Evolutionary conservation across 805 yeast genomes (phyloP).

Genomic region (Starmerella lactis-condensi): DNA sequence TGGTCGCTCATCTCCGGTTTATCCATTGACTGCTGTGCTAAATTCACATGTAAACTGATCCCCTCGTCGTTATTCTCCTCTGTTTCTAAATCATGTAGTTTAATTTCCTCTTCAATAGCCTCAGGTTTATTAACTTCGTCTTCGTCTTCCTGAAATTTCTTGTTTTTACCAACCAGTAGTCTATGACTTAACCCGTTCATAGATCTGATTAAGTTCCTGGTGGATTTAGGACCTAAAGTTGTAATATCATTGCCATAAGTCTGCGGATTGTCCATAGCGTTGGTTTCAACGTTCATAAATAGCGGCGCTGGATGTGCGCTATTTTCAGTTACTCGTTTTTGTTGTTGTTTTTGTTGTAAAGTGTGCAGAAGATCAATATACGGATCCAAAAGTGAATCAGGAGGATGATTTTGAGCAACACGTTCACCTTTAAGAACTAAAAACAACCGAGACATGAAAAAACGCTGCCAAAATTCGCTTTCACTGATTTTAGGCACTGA

Average conservation of each 20-base stretch:
- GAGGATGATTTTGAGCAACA: conserved; percentile 53
- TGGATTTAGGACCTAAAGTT: conserved; percentile 32
- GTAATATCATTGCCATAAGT: conserved; percentile 50
- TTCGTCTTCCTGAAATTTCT: conserved; percentile 20
- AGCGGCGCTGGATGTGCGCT: conserved; percentile 32
- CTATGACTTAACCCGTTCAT: conserved; percentile 77
- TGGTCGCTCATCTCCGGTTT: not conserved
- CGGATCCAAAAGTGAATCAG: conserved; percentile 70
- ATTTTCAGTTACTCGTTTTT: conserved; percentile 9
- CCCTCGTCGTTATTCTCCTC: conserved; percentile 2
- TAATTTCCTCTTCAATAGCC: conserved; percentile 16
- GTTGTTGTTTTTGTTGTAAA: conserved; percentile 27
- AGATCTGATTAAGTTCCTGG: conserved; percentile 59
- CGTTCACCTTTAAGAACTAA: conserved; percentile 79
- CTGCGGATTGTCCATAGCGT: conserved; percentile 61
- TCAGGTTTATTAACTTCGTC: conserved; percentile 23
- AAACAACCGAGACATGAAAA: conserved; percentile 76
- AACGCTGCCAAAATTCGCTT: conserved; percentile 91
- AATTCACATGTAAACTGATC: conserved; percentile 7
- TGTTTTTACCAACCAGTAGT: conserved; percentile 37
- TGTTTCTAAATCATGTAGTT: conserved; percentile 17
- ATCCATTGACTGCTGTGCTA: not conserved
- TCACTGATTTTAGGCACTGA: conserved; percentile 77
- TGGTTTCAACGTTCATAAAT: conserved; percentile 63
- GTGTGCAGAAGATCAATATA: conserved; percentile 58